Conservation (phyloP, 176 grass and related monocot genomes). For the Neostapfia colusana region DNA sequence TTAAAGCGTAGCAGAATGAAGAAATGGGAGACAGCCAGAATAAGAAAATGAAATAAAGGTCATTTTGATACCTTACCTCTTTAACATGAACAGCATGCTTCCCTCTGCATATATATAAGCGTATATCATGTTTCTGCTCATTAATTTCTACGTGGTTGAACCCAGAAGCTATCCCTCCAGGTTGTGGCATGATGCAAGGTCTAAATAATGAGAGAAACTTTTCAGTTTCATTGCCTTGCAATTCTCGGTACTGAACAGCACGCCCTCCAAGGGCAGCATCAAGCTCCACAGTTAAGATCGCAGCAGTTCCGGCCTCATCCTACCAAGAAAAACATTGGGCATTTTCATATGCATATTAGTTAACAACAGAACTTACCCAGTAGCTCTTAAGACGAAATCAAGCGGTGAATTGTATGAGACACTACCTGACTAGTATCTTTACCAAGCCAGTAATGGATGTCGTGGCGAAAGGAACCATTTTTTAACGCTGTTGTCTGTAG, state of each 20-base stretch:
- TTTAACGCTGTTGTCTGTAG: conserved; percentile 74
- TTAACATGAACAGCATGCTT: conserved; percentile 97
- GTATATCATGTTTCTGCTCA: conserved; percentile 64
- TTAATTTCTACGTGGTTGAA: conserved; percentile 84
- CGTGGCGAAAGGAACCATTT: conserved; percentile 84
- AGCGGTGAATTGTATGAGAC: conserved; percentile 36
- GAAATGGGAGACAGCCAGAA: neutral
- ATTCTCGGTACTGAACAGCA: conserved; percentile 86
- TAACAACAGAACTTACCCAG: neutral
- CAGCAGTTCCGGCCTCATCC: conserved; percentile 93
- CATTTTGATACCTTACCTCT: conserved; percentile 63
- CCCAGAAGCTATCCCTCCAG: conserved; percentile 81
- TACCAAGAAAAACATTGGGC: conserved; percentile 30
- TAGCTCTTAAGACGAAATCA: conserved; percentile 27
- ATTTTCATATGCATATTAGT: conserved; percentile 7
- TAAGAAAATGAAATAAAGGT: neutral
- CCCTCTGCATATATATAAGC: conserved; percentile 87
- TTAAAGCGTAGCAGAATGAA: conserved; percentile 33
- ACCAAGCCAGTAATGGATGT: conserved; percentile 99
- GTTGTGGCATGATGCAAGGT: conserved; percentile 94
- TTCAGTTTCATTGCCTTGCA: conserved; percentile 93
- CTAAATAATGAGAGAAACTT: conserved; percentile 91
- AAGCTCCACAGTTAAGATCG: conserved; percentile 86
- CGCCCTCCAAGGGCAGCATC: conserved; percentile 88
- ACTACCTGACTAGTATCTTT: conserved; percentile 94